Evolutionary conservation across 2,329 filamentous ascomycete genomes (phyloP).

Genomic region (Aureobasidium namibiae): DNA sequence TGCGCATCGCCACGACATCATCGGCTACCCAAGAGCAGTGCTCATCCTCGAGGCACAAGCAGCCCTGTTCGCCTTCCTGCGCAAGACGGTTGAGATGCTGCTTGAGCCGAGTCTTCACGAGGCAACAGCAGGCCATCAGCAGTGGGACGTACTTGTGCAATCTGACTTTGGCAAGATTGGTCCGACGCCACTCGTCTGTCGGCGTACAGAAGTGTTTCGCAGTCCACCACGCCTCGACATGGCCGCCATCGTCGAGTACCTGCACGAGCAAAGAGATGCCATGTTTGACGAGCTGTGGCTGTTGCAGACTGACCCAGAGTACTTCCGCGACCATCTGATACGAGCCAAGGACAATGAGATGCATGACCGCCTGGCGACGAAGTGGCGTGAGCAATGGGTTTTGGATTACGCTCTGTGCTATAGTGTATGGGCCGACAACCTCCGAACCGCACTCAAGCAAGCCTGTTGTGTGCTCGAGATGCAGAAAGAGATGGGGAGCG

Average conservation of each 20-base stretch:
- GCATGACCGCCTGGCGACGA: not conserved
- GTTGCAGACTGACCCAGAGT: not conserved
- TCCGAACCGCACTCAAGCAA: not conserved
- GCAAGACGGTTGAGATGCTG: not conserved
- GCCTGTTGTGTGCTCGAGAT: not conserved
- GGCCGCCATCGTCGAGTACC: not conserved
- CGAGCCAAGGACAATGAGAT: not conserved
- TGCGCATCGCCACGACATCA: slow-evolving; percentile 12
- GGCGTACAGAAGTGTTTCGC: not conserved
- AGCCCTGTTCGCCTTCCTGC: not conserved
- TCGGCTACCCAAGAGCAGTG: slow-evolving; percentile 12
- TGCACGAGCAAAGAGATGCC: not conserved
- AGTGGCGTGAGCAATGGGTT: not conserved
- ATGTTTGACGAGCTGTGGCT: not conserved
- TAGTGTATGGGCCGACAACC: not conserved
- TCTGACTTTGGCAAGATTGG: not conserved
- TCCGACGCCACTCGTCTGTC: not conserved
- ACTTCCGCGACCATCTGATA: not conserved
- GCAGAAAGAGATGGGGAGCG: not conserved
- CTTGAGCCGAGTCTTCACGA: not conserved
- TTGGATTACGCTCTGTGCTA: not conserved
- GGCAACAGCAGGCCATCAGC: not conserved
- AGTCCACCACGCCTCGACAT: not conserved
- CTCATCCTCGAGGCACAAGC: not conserved
- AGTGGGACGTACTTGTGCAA: not conserved